A percentile compares a stretch with the other conserved stretches of the same genome.
Evolutionary conservation across 202 grass and related monocot species (phyloP).

Genomic region (Zoysia matrella): DNA sequence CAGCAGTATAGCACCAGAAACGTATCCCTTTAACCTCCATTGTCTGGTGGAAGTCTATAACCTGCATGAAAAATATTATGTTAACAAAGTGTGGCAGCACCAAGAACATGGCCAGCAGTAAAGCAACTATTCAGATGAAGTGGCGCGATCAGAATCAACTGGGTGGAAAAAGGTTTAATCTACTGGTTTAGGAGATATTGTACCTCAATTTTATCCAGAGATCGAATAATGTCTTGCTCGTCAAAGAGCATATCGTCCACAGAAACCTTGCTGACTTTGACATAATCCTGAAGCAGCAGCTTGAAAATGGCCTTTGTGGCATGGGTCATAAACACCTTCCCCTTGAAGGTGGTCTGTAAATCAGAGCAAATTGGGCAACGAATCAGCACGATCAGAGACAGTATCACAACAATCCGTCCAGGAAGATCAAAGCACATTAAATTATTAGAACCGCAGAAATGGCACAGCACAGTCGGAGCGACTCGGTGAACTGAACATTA

Average conservation of each 20-base stretch:
- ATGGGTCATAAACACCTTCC: slow-evolving; percentile 97
- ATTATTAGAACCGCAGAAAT: neutral
- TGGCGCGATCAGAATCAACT: neutral
- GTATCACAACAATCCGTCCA: neutral
- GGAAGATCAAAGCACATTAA: neutral
- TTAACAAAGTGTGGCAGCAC: slow-evolving; percentile 18
- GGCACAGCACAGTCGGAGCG: neutral
- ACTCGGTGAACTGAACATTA: slow-evolving; percentile 13
- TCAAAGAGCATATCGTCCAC: slow-evolving; percentile 97
- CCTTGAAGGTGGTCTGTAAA: slow-evolving; percentile 90
- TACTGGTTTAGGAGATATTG: neutral
- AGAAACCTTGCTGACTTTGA: slow-evolving; percentile 98
- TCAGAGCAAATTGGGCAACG: neutral
- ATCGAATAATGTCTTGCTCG: slow-evolving; percentile 83
- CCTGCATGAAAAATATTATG: slow-evolving; percentile 44
- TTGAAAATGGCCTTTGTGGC: slow-evolving; percentile 96
- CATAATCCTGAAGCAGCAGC: slow-evolving; percentile 85
- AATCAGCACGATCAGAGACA: neutral
- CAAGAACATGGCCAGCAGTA: no score
- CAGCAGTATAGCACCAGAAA: slow-evolving; percentile 98
- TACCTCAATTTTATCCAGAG: slow-evolving; percentile 96
- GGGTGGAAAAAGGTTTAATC: neutral
- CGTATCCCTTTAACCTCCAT: slow-evolving; percentile 94
- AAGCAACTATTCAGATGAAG: neutral
- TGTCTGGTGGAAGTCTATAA: slow-evolving; percentile 98